Base-by-base conservation (phyloP, 805 yeast species). In the Spathaspora passalidarum region DNA sequence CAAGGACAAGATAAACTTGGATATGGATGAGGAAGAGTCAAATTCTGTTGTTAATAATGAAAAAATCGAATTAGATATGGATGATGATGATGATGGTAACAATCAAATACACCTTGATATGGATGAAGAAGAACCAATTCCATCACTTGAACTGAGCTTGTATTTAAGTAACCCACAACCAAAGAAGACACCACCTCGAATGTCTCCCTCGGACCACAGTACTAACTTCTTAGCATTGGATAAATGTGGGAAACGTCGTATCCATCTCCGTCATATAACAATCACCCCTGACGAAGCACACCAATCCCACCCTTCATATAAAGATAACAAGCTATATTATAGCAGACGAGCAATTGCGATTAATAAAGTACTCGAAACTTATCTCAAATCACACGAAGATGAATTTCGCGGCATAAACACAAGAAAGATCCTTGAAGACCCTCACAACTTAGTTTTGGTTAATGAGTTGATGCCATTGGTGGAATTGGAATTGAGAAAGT, bases 171-270 rank as follows among this genome's bases (percentile, higher is more conserved):
- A 40, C 18, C 6, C 9, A 14, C 20, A 5, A 19, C 14, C 9
- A 10, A 42, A 32, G 26, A 42, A 38, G 14, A 37, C 44, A 29
- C 16, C 34, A 32, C 20, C 13, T 9, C 18, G 34, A 18, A 13
- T 39, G 19, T 18, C 21, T 14, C 42, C 19, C n/a, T 8, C 5
- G 4, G 14, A 37, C 18, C 35, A 20, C 5, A 40, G 17, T 29
- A 80, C 85, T 2, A 56, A 63, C 11, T 92, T 90, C 55, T 62
- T 88, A 23, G 94, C 98, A 0, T 70, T 92, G 21, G 97, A 91
- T 60, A 92, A 92, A 62, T 88, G 96, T 55, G 67, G 86, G 1
- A 88, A 89, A 1, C 65, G 73, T 14, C 68, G 96, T 18, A 25
- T 10, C 11, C 56, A 68, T 19, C 88, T 76, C 57, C 34, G 34